phyloP scores from a whole-genome alignment of 805 yeast species.

The Pichia deserticola region DNA sequence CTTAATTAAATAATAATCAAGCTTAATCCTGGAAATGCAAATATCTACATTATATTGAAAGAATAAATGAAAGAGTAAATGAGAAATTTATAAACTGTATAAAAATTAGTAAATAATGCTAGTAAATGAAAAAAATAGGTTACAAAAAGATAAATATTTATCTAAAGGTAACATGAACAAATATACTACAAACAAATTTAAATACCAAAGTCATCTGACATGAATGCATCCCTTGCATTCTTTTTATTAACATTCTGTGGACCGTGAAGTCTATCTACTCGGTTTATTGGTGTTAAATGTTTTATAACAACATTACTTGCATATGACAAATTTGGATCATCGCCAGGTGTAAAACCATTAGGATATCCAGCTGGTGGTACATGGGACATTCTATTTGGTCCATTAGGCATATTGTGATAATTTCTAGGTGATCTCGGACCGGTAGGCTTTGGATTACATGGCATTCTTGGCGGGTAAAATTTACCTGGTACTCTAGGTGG shows the following conservation, averaged over 20 bases:
- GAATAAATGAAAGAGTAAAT: too few species aligned
- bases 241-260: slow-evolving; percentile 40
- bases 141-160: too few species aligned
- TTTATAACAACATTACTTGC: slow-evolving; percentile 38
- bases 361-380: neutral
- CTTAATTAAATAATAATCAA: too few species aligned
- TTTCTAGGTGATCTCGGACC: neutral
- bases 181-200: slow-evolving; percentile 17
- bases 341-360: neutral
- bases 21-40: too few species aligned
- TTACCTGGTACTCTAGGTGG: neutral
- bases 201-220: slow-evolving; percentile 64
- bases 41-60: too few species aligned
- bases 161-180: neutral
- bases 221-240: slow-evolving; percentile 54
- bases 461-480: neutral
- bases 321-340: neutral
- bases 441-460: neutral
- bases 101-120: too few species aligned
- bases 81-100: too few species aligned
- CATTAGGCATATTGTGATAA: too few species aligned
- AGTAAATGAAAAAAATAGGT: too few species aligned
- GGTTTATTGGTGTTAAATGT: slow-evolving; percentile 39
- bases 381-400: neutral
- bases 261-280: slow-evolving; percentile 41